phyloP scores from a whole-genome alignment of 768 basidiomycete genomes.

The Dictyophora rubrovolvata region DNA sequence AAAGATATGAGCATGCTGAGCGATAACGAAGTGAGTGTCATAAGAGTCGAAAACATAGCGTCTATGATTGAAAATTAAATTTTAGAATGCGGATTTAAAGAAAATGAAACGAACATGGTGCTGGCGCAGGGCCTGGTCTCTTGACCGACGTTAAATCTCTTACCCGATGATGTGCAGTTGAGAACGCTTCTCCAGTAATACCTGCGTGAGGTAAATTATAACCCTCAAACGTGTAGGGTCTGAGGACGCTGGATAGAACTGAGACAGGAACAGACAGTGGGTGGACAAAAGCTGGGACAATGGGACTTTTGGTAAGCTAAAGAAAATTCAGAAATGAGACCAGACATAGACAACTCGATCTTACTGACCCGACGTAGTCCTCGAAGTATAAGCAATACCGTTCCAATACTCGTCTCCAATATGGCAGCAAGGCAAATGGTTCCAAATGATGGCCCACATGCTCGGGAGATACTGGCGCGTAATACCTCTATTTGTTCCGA shows the following conservation, averaged over 20 bases:
- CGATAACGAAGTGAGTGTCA: slow-evolving; percentile 55
- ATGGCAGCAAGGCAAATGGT: slow-evolving; percentile 68
- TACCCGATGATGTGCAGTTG: slow-evolving; percentile 45
- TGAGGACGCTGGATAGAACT: slow-evolving; percentile 38
- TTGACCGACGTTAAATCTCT: slow-evolving; percentile 50
- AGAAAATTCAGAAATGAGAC: neutral
- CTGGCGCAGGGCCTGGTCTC: slow-evolving; percentile 22
- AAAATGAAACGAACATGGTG: slow-evolving; percentile 22
- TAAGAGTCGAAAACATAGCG: slow-evolving; percentile 58
- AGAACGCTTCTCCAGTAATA: slow-evolving; percentile 64
- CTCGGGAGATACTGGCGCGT: slow-evolving; percentile 66
- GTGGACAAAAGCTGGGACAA: slow-evolving; percentile 14
- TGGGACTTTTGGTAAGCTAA: slow-evolving; percentile 13
- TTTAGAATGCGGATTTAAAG: neutral
- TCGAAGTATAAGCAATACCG: neutral
- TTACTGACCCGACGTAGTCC: slow-evolving; percentile 4
- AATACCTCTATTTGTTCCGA: slow-evolving; percentile 39
- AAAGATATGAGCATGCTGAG: slow-evolving; percentile 77
- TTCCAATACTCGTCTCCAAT: slow-evolving; percentile 52
- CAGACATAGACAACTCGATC: neutral
- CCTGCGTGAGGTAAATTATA: slow-evolving; percentile 68
- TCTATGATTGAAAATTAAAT: slow-evolving; percentile 37
- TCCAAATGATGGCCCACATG: slow-evolving; percentile 75
- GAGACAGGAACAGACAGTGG: slow-evolving; percentile 21
- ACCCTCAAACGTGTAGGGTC: slow-evolving; percentile 22